A percentile compares a stretch with the other conserved stretches of the same genome.
These are phyloP conservation scores for Sporothrix protearum DNA, from an alignment of 2,329 filamentous ascomycete species.

Conservation along the genomic window DNA sequence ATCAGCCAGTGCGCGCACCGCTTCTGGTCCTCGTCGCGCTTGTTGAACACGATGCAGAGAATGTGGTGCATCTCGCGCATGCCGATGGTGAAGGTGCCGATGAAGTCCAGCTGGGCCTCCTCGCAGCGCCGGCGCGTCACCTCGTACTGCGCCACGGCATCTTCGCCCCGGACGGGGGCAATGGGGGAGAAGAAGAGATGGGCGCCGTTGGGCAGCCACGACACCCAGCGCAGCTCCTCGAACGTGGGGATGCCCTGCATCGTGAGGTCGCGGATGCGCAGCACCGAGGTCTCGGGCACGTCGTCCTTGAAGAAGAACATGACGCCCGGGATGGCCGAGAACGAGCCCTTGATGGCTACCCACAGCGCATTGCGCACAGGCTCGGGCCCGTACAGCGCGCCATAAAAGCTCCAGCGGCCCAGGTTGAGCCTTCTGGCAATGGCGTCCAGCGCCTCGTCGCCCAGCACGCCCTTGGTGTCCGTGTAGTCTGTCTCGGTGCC, in stretches of 20 bases:
- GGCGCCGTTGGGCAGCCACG: constrained; percentile 51
- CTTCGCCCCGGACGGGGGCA: constrained; percentile 45
- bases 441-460: constrained; percentile 33
- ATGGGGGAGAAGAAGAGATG: constrained; percentile 52
- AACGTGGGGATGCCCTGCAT: constrained; percentile 38
- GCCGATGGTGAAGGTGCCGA: constrained; percentile 49
- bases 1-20: constrained; percentile 37
- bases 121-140: constrained; percentile 38
- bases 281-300: constrained; percentile 38
- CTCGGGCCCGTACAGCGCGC: constrained; percentile 41
- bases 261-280: constrained; percentile 37
- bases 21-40: constrained; percentile 34
- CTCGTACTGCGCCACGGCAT: constrained; percentile 45
- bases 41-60: constrained; percentile 46
- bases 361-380: constrained; percentile 35
- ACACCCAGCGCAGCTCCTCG: constrained; percentile 41
- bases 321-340: constrained; percentile 41
- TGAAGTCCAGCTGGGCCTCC: constrained; percentile 48
- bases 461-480: constrained; percentile 28
- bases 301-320: constrained; percentile 44
- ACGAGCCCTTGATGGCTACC: constrained; percentile 43
- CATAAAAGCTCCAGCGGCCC: constrained; percentile 50
- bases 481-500: constrained; percentile 29
- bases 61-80: constrained; percentile 56
- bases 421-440: constrained; percentile 39